A percentile compares a stretch with the other conserved stretches of the same genome.
phyloP scores from a whole-genome alignment of 2,329 filamentous ascomycete species.

The Fusarium sp. region DNA sequence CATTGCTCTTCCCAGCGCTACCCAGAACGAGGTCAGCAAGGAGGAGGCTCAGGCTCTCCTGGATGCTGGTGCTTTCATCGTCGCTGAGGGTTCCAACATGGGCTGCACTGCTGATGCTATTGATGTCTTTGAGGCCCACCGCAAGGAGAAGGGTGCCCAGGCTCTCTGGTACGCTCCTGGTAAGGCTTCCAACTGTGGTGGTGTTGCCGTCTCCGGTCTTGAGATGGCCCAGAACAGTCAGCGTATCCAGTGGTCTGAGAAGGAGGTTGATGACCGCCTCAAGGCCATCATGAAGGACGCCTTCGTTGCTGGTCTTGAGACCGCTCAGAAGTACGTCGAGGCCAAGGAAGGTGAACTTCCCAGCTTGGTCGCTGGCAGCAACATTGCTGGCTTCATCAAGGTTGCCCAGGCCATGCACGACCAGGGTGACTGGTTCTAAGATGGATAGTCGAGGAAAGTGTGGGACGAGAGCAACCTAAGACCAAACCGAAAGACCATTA shows the following conservation, averaged over 20 bases:
- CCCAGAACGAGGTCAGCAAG: constrained; percentile 95
- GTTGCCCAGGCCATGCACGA: constrained; percentile 94
- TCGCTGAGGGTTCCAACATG: constrained; percentile 99
- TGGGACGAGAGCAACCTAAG: constrained; percentile 15
- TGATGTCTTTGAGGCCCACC: constrained; percentile 85
- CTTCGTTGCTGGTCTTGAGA: constrained; percentile 89
- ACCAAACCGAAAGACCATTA: constrained; percentile 27
- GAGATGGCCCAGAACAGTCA: constrained; percentile 99
- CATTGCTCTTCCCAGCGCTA: constrained; percentile 90
- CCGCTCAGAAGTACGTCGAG: constrained; percentile 88
- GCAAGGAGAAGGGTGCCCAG: constrained; percentile 73
- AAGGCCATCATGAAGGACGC: constrained; percentile 95
- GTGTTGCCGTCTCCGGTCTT: constrained; percentile 95
- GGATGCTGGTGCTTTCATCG: constrained; percentile 79
- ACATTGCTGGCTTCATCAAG: constrained; percentile 98
- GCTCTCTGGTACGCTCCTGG: constrained; percentile 96
- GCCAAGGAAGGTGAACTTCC: constrained; percentile 85
- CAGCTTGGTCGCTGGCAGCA: constrained; percentile 90
- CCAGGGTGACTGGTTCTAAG: constrained; percentile 89
- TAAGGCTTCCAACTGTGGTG: constrained; percentile 97
- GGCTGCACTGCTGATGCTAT: constrained; percentile 97
- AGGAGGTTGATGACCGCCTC: constrained; percentile 92
- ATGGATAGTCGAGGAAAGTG: background rate
- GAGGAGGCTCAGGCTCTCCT: constrained; percentile 90
- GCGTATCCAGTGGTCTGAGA: constrained; percentile 84